These are phyloP conservation scores for Diutina catenulata DNA, from an alignment of 1,139 yeast genomes.

Conservation along the genomic window DNA sequence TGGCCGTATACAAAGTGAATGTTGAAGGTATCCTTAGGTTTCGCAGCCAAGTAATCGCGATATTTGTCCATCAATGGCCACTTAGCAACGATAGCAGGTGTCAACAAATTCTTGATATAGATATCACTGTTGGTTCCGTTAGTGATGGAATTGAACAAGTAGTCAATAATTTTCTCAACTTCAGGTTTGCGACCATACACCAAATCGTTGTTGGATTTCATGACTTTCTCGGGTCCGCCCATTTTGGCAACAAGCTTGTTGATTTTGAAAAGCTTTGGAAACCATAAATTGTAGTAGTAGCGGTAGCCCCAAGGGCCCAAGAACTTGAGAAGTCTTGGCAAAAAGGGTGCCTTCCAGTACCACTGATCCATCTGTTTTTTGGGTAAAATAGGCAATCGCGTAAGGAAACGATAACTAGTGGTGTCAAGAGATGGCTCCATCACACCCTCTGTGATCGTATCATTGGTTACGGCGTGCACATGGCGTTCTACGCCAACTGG, in stretches of 20 bases:
- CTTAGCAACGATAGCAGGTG: conserved; percentile 69
- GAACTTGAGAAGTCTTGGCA: conserved; percentile 31
- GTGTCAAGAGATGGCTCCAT: conserved; percentile 29
- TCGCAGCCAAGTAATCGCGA: conserved; percentile 13
- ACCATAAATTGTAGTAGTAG: conserved; percentile 33
- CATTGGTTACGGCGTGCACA: conserved; percentile 46
- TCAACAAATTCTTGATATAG: conserved; percentile 50
- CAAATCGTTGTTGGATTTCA: conserved; percentile 18
- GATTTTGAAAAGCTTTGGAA: conserved; percentile 31
- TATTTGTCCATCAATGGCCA: conserved; percentile 61
- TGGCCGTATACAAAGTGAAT: conserved; percentile 64
- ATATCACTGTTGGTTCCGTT: conserved; percentile 55
- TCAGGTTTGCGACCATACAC: conserved; percentile 25
- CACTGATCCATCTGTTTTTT: conserved; percentile 19
- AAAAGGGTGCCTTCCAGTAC: conserved; percentile 26
- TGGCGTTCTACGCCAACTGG: conserved; percentile 87
- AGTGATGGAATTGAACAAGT: conserved; percentile 49
- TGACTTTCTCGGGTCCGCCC: conserved; percentile 21
- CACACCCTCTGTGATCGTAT: background rate
- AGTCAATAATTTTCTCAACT: conserved; percentile 25
- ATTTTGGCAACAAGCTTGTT: conserved; percentile 26
- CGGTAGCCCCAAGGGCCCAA: conserved; percentile 44
- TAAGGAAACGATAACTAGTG: conserved; percentile 23
- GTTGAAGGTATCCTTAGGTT: conserved; percentile 17
- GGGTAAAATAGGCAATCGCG: conserved; percentile 33